Evolutionary conservation across 306 rosid genomes (phyloP).

Genomic region (Malus orientalis): DNA sequence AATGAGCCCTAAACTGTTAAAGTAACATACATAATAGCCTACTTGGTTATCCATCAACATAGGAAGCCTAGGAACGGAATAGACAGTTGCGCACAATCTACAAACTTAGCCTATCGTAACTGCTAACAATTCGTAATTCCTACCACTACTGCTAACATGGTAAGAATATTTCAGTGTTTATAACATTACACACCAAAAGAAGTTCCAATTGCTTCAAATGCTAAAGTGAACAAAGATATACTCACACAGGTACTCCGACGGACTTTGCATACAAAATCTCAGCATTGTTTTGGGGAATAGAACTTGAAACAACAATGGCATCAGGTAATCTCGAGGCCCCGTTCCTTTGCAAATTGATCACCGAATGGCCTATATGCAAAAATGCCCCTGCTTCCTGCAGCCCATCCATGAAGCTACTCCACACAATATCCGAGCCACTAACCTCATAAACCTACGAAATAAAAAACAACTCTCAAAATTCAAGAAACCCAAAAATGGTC

Average conservation of each 20-base stretch:
- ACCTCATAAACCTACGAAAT: constrained; percentile 24
- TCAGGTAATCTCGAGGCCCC: constrained; percentile 6
- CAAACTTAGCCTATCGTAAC: not conserved
- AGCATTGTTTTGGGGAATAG: constrained; percentile 21
- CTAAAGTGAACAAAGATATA: not conserved
- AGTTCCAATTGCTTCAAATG: not conserved
- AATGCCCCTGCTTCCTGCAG: constrained; percentile 19
- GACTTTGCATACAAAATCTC: constrained; percentile 19
- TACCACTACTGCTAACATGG: too few relatives aligned
- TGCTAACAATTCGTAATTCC: not conserved
- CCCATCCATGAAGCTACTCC: constrained; percentile 29
- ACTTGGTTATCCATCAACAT: not conserved
- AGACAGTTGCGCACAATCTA: not conserved
- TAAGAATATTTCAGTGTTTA: too few relatives aligned
- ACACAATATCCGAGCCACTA: constrained; percentile 21
- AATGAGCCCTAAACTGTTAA: not conserved
- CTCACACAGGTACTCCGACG: constrained; percentile 26
- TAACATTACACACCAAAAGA: not conserved
- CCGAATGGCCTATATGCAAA: constrained; percentile 21
- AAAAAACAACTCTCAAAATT: not conserved
- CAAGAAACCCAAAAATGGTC: not conserved
- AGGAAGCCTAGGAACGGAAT: not conserved
- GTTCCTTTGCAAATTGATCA: not conserved
- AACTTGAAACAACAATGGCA: constrained; percentile 19
- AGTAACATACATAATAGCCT: not conserved